Evolutionary conservation across 1,284 basidiomycete genomes (phyloP).

Genomic region (Boletellus deceptivus): DNA sequence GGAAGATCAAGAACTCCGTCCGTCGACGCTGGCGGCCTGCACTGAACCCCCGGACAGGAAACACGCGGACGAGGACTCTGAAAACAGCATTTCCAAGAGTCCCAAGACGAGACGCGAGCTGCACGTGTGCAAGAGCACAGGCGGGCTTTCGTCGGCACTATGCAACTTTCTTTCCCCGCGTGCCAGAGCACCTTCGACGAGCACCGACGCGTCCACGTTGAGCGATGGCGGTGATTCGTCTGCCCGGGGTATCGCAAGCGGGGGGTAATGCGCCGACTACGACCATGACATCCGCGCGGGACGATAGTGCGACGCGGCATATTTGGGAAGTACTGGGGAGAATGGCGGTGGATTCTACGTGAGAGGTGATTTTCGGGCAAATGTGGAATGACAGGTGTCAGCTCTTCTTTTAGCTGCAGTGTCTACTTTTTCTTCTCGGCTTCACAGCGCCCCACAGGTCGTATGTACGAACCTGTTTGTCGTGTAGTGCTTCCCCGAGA

Average conservation of each 20-base stretch:
- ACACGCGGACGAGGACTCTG: not conserved
- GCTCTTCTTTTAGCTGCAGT: no score
- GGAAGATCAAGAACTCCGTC: not conserved
- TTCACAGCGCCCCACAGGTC: no score
- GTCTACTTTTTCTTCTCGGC: no score
- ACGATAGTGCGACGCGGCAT: no score
- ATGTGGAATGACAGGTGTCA: not conserved
- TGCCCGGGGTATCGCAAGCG: not conserved
- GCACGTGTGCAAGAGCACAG: not conserved
- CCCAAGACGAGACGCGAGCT: not conserved
- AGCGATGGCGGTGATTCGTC: slow-evolving; percentile 2
- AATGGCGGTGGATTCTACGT: slow-evolving; percentile 22
- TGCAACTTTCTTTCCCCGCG: no score
- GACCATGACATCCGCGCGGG: not conserved
- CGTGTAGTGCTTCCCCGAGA: no score
- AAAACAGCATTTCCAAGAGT: not conserved
- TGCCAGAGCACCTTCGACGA: slow-evolving; percentile 22
- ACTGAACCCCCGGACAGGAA: not conserved
- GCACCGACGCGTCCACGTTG: slow-evolving; percentile 17
- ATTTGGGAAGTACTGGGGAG: slow-evolving; percentile 25
- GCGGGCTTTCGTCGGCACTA: slow-evolving; percentile 9
- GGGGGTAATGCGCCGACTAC: not conserved
- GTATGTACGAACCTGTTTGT: no score
- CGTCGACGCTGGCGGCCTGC: not conserved
- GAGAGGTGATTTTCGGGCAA: not conserved